Base-by-base conservation (phyloP, 2,329 filamentous ascomycete genomes). In the Incumbomyces lentus region DNA sequence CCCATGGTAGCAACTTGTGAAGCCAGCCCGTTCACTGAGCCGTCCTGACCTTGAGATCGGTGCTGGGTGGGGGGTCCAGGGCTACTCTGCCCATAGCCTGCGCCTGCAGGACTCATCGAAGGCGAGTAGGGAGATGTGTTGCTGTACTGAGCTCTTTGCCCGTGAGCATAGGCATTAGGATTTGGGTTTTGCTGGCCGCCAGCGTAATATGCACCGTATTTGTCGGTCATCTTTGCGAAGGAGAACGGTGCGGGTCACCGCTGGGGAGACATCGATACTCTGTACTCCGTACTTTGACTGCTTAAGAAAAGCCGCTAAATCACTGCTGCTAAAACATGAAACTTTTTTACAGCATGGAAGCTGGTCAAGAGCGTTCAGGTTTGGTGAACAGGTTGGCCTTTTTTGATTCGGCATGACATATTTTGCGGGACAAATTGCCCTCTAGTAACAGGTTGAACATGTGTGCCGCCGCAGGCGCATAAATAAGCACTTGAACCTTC, bases 1-100 rank as follows among this genome's bases (percentile, higher is more conserved):
- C 74, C 81, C 75, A 93, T 78, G 50, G 79, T 80, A 35, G 82
- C 81, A 82, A 94, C 84, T 64, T 93, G 87, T 46, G 79, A 75
- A 11, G 67, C 55, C 44, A 74, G 55, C 2, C 66, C 68, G 39
- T 55, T 52, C 37, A 49, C 46, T 26, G 39, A 46, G n/a, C 37
- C 18, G 4, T 39, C 36, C 18, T 46, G 44, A 26, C n/a, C 36
- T 40, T 30, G 44, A 12, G 49, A 35, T 26, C 51, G 52, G 36
- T 47, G 45, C 12, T 30, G 19, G 38, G 51, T 46, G 11, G 46
- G 31, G 30, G 48, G 44, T 16, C 2, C 7, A 3, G 32, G 22
- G 17, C 48, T 44, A 26, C 39, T 46, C 33, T 52, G 50, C 17
- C 49, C 50, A 34, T 50, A 54, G 8, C 42, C 46, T 18, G 50